Evolutionary conservation across 2,329 filamentous ascomycete species (phyloP), one percentile per base, ranked within the genome.

Genomic region (Diaporthe sp.): DNA sequence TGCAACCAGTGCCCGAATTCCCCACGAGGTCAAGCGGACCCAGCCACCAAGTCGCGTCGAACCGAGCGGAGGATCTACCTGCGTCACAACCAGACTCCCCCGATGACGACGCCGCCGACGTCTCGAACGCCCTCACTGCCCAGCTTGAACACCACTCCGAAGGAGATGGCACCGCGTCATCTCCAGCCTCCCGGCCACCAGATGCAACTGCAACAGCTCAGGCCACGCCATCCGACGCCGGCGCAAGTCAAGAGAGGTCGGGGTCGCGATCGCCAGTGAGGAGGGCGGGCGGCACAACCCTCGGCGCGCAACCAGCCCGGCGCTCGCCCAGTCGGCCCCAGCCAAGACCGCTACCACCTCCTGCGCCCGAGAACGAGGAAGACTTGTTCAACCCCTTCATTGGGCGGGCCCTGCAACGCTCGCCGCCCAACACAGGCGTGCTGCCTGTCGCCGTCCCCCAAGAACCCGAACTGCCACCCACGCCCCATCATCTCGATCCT

Each of bases 401-500:
- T 5, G 82, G 85, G 2, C 82, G 84, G 12, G 80, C 79, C 1
- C 74, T 86, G 34, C 83, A 82, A 10, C 84, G 85, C 42, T 84
- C 80, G 39, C 86, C 79, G 39, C 84, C 79, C 39, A 62, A 65
- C n/a, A 82, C 76, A 25, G 82, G 81, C 8, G 82, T 83, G 2
- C 77, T 84, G 0, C 82, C 83, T 1, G 75, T 79, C 9, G 77
- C 81, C 3, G 82, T 82, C 9, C 78, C 81, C n/a, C 87, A 87
- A 22, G 91, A 94, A 79, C 92, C 92, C 1, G 91, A 93, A 65
- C 85, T 94, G 7, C 93, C 92, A 4, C 90, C 90, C 0, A 90
- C 90, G 0, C 88, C 88, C 0, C 86, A 86, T 42, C 85, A 88
- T 65, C 84, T 84, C 2, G 90, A 92, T 75, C 86, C 88, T 0